Evolutionary conservation across 2,329 filamentous ascomycete species (phyloP), one percentile per base, ranked within the genome.

Genomic region (Hymenoscyphus fructigenus): DNA sequence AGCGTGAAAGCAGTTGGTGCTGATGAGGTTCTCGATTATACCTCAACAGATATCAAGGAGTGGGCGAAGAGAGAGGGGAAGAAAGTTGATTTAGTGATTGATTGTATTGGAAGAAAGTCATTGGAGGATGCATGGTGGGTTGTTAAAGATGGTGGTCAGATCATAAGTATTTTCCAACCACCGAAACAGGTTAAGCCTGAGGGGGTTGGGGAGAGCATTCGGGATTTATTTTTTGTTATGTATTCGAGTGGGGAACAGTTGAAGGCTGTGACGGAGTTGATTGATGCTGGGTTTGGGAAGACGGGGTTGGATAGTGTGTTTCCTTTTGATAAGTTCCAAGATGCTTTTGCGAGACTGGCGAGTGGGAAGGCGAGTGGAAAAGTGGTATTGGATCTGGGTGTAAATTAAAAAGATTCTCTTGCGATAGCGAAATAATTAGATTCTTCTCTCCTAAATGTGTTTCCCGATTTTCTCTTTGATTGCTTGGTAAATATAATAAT

Each of bases 101-200:
- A 83, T 70, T 79, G 76, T 59, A 71, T 79, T 60, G 81, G 80
- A 4, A 70, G 77, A 9, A 69, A 73, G 63, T 75, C 77, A 2
- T 69, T 81, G 9, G 71, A 71, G n/a, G 78, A 80, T 69, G 76
- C 78, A 0, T 82, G 80, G 81, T 79, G 75, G 67, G 71, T 70
- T 59, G 75, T 78, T 1, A 78, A 76, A 64, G 15, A 32, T 29
- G 23, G 12, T 3, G 58, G 58, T 12, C 20, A 9, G 15, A 26
- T 60, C 7, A 26, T 60, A 5, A 28, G 36, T 47, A 32, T 60
- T 26, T 23, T 28, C 15, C 20, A 60, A 50, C 15, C 57, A 9
- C 58, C 58, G 7, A 20, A 44, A 26, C 26, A 29, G 1, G 20
- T 26, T 26, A 50, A 47, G 29, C 58, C 58, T 12, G 23, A 60